Evolutionary conservation across 805 yeast genomes (phyloP), one percentile per base, ranked within the genome.

Genomic region (Yarrowia sp.): DNA sequence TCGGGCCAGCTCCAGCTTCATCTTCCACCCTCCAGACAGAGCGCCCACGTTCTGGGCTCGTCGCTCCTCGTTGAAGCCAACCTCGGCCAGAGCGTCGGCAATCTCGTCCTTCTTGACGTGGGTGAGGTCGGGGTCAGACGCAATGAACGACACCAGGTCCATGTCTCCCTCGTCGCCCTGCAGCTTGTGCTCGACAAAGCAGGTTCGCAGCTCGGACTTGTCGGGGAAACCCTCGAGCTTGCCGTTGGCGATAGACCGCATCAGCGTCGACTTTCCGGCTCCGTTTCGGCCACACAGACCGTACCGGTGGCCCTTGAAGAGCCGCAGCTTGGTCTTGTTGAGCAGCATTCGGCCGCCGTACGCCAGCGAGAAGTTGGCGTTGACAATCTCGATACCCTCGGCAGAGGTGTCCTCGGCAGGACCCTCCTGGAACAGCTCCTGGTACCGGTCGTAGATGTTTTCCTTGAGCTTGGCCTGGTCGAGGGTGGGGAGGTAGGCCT

Each of bases 231-330:
- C 98, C 81, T 94, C 98, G 72, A 94, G 84, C 81, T 94, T 97
- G 70, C 98, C 98, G 76, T 92, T 91, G 68, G 97, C 92, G 75
- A 94, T 95, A 40, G 98, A 89, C 79, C 98, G 87, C 98, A 94
- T 92, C 75, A 94, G 84, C 15, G 99, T 94, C 14, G 98, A 92
- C 80, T 94, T 94, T 83, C 99, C 99, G 70, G 97, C 98, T 85
- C 99, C 99, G 78, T 94, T 94, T 81, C 98, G 85, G 78, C 99
- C 99, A 84, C 97, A 92, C 71, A 94, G 85, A 83, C 99, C 99
- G 77, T 94, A 94, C 80, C 99, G 87, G 81, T 91, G 98, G 75
- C 98, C 98, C 82, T 93, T 92, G 74, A 91, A 82, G 71, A 94
- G 84, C 77, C 97, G 86, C 77, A 94, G 82, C 71, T 85, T 90